Evolutionary conservation across 371 early-diverging fungal genomes (phyloP).

Genomic region (Mucor irregularis): DNA sequence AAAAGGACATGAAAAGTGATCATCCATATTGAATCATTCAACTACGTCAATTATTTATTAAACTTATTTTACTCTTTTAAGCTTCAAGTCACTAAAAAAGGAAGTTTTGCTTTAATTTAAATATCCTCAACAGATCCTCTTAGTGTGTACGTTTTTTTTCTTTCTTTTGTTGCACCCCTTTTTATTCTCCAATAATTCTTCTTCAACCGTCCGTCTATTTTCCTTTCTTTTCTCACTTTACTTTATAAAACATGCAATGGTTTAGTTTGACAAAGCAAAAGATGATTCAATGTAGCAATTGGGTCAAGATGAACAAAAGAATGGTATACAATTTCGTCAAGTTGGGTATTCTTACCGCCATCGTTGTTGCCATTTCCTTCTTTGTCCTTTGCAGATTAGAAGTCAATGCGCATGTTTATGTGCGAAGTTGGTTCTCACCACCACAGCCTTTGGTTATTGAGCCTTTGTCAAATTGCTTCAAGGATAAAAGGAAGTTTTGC

Average conservation of each 20-base stretch:
- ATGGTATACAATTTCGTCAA: slow-evolving; percentile 10
- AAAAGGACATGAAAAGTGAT: too few relatives aligned
- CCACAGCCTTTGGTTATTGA: slow-evolving; percentile 25
- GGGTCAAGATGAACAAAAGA: slow-evolving; percentile 22
- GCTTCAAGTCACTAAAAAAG: too few relatives aligned
- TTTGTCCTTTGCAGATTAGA: slow-evolving; percentile 35
- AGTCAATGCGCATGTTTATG: slow-evolving; percentile 44
- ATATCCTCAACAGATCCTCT: too few relatives aligned
- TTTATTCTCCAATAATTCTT: too few relatives aligned
- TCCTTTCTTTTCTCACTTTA: neutral
- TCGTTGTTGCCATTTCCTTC: slow-evolving; percentile 17
- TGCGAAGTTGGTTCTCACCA: slow-evolving; percentile 42
- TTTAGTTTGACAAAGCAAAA: slow-evolving; percentile 3
- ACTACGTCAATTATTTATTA: too few relatives aligned
- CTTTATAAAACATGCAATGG: slow-evolving; percentile 13
- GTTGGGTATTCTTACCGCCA: neutral
- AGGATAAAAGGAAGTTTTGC: too few relatives aligned
- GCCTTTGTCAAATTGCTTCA: slow-evolving; percentile 35
- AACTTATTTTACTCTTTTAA: too few relatives aligned
- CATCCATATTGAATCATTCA: too few relatives aligned
- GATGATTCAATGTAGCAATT: slow-evolving; percentile 1
- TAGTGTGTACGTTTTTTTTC: too few relatives aligned
- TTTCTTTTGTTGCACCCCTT: too few relatives aligned
- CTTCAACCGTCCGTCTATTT: too few relatives aligned
- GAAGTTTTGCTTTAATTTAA: too few relatives aligned